A percentile compares a stretch with the other conserved stretches of the same genome.
phyloP scores from a whole-genome alignment of 768 basidiomycete genomes.

The Suillus decipiens region DNA sequence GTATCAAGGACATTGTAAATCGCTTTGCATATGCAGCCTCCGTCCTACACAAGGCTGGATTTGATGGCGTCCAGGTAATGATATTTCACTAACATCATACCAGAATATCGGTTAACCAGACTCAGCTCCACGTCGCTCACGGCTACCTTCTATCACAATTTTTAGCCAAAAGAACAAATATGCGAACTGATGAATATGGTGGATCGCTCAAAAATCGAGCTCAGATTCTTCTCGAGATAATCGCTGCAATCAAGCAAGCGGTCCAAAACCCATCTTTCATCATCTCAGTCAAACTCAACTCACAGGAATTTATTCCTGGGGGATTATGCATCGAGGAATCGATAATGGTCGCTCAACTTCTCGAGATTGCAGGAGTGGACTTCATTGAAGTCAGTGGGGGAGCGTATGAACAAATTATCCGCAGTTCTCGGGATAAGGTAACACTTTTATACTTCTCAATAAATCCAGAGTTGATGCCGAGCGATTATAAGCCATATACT shows the following conservation, averaged over 20 bases:
- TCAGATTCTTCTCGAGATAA: conserved; percentile 50
- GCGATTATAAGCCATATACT: conserved; percentile 15
- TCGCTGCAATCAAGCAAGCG: conserved; percentile 42
- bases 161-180: conserved; percentile 43
- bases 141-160: conserved; percentile 52
- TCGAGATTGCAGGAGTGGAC: conserved; percentile 39
- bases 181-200: conserved; percentile 57
- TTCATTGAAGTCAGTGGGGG: conserved; percentile 45
- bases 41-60: conserved; percentile 58
- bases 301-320: conserved; percentile 26
- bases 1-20: conserved; percentile 51
- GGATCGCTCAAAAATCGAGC: conserved; percentile 52
- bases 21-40: conserved; percentile 55
- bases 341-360: conserved; percentile 27
- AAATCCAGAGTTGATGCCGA: neutral
- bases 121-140: conserved; percentile 45
- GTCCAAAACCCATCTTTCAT: conserved; percentile 35
- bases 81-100: neutral
- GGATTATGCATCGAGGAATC: conserved; percentile 38
- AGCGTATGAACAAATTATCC: conserved; percentile 31
- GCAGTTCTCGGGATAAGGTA: conserved; percentile 15
- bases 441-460: neutral
- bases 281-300: conserved; percentile 37
- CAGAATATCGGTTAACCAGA: neutral
- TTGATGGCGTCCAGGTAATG: conserved; percentile 61